Conservation (phyloP, 73 alveolate genomes). For the Paramecium sexaurelia region DNA sequence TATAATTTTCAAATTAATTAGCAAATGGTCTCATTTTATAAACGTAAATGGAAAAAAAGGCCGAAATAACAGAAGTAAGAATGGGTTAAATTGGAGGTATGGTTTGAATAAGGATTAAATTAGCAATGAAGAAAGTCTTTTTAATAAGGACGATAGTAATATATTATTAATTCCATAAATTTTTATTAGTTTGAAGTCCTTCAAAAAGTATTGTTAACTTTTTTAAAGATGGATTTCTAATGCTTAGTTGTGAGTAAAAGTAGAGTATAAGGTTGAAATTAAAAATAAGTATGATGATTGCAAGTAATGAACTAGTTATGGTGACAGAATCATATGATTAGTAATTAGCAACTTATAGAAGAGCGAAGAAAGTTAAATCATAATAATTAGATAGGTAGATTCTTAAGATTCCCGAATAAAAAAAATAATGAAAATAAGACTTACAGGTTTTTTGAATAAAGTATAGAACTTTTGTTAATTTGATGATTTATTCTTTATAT, state of each 20-base stretch:
- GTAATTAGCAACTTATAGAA: not conserved
- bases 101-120: not conserved
- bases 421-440: not conserved
- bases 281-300: not conserved
- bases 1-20: not conserved
- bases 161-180: not conserved
- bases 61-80: not conserved
- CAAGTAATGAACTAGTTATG: not conserved
- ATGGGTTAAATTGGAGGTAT: not conserved
- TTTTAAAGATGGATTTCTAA: not conserved
- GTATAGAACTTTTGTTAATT: not conserved
- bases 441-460: not conserved
- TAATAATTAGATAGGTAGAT: not conserved
- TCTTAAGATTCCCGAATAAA: not conserved
- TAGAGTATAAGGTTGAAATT: not conserved
- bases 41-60: not conserved
- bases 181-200: not conserved
- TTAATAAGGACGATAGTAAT: not conserved
- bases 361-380: not conserved
- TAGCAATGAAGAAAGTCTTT: not conserved
- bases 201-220: not conserved
- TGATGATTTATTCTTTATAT: not conserved
- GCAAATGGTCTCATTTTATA: not conserved
- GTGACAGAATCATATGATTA: not conserved
- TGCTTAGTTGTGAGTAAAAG: not conserved